Base-by-base conservation (phyloP, 371 early-diverging fungal genomes). In the Mucor mucedo region DNA sequence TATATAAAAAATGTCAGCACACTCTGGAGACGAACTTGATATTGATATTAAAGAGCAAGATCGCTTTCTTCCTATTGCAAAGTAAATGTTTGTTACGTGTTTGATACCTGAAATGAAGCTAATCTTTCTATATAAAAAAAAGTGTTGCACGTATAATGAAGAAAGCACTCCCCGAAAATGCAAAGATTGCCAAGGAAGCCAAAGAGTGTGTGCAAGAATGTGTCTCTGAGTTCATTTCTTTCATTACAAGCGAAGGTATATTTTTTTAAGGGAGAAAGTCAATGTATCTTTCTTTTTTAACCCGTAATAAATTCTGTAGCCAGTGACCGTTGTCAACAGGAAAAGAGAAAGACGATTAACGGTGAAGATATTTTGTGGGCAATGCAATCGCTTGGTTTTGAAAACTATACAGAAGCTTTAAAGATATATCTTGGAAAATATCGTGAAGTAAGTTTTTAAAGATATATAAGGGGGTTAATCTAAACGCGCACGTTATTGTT, bases 311-410 rank as follows among this genome's bases (percentile, higher is more conserved):
- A 48, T 40, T 48, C 47, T 63, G 69, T 73, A 88, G 98, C 99
- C 9, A 91, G 94, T 78, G 97, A 98, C 71, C 88, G 96, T 47
- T 98, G 98, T 75, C 87, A 87, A 65, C 85, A 92, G 66, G 99
- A 99, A 81, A 97, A 98, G 79, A 85, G 99, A 61, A 99, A 99
- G 74, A 99, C 99, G 0, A 94, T 99, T 71, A 98, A 95, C 69
- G 98, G 99, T n/a, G 99, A 99, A 70, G 99, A 99, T 81, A 93
- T 99, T 40, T 82, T 99, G 52, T 95, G 98, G 93, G 98, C 99
- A 3, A 95, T 99, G 96, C 95, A 98, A 70, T 92, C 95, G 14
- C 87, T 99, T 62, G 99, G 99, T 2, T 98, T 99, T 84, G 98
- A 98, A 62, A 95, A 94, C 77, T 99, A 99, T 83, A 89, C 92